phyloP scores from a whole-genome alignment of 768 basidiomycete species.

The Mycena vulgaris region DNA sequence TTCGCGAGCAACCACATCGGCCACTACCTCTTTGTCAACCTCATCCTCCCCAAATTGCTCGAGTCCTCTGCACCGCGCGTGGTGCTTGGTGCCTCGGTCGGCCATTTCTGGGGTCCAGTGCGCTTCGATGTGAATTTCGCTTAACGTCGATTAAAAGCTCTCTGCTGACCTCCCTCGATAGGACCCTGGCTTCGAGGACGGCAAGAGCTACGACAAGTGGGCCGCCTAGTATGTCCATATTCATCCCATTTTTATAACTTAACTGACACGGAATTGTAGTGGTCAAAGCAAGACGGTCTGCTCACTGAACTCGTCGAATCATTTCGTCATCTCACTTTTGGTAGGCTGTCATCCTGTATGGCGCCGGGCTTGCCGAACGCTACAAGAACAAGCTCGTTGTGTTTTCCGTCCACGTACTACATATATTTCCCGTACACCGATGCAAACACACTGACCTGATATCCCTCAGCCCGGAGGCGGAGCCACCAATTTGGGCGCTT shows the following conservation, averaged over 20 bases:
- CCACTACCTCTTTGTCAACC: constrained; percentile 42
- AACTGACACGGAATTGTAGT: neutral
- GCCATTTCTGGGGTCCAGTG: constrained; percentile 19
- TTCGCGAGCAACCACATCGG: constrained; percentile 44
- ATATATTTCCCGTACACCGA: too few relatives aligned
- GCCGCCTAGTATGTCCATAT: constrained; percentile 25
- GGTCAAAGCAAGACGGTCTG: constrained; percentile 26
- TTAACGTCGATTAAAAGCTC: neutral
- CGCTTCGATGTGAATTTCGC: constrained; percentile 26
- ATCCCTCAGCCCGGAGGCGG: constrained; percentile 19
- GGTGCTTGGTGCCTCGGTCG: constrained; percentile 17
- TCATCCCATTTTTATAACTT: neutral
- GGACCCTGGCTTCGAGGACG: constrained; percentile 13
- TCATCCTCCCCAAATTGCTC: constrained; percentile 37
- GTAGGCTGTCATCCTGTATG: constrained; percentile 21
- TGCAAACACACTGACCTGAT: neutral
- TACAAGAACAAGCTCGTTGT: constrained; percentile 20
- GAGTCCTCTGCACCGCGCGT: constrained; percentile 17
- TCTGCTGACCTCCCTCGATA: constrained; percentile 4
- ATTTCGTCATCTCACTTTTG: neutral
- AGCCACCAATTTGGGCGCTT: constrained; percentile 3
- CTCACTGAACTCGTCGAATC: neutral
- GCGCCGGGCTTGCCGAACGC: constrained; percentile 19
- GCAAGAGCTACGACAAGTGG: constrained; percentile 30
- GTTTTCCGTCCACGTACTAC: constrained; percentile 22